These are phyloP conservation scores for Sclerotinia spermophila DNA, from an alignment of 2,329 filamentous ascomycete species.

Conservation along the genomic window DNA sequence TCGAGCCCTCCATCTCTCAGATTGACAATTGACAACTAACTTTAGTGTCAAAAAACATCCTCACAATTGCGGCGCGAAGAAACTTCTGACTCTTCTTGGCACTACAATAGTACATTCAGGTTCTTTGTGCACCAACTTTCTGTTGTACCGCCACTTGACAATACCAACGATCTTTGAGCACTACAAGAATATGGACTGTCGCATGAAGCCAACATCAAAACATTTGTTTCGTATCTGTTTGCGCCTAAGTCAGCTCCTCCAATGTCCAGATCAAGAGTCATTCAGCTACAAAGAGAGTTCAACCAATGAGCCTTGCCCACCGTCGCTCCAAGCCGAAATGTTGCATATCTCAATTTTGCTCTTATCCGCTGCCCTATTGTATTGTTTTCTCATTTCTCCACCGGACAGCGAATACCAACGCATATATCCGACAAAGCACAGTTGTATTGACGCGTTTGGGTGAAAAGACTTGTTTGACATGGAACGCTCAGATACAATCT, in stretches of 20 bases:
- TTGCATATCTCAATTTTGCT: slow-evolving; percentile 1
- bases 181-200: neutral
- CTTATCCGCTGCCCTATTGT: neutral
- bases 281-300: neutral
- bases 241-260: neutral
- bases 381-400: neutral
- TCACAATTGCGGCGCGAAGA: neutral
- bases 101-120: neutral
- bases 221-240: neutral
- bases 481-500: neutral
- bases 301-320: neutral
- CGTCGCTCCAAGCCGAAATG: neutral
- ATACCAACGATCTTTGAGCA: neutral
- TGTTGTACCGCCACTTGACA: neutral
- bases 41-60: neutral
- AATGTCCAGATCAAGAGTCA: neutral
- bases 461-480: neutral
- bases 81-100: neutral
- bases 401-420: too few species aligned
- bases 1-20: neutral
- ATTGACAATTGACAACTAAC: neutral
- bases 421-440: neutral
- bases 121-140: neutral
- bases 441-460: neutral
- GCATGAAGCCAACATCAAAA: too few species aligned